Evolutionary conservation across 1,139 yeast genomes (phyloP).

Genomic region (Hyphopichia buzzinii): DNA sequence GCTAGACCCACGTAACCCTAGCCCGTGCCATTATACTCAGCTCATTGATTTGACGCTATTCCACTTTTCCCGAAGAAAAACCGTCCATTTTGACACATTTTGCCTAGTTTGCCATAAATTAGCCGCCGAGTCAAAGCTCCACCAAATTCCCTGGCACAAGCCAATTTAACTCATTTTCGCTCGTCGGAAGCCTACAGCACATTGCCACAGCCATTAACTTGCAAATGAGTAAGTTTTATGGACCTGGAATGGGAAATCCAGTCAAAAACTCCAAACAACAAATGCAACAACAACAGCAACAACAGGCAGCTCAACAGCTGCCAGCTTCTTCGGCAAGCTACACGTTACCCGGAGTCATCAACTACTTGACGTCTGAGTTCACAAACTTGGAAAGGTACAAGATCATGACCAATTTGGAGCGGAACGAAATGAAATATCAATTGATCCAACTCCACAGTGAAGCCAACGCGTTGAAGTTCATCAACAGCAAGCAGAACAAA

Average conservation of each 20-base stretch:
- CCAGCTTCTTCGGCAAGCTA: constrained; percentile 30
- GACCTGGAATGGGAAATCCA: neutral
- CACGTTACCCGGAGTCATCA: constrained; percentile 64
- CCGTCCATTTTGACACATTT: too few species aligned
- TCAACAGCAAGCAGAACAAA: constrained; percentile 34
- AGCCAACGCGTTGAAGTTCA: constrained; percentile 41
- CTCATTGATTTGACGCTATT: too few species aligned
- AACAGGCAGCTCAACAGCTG: constrained; percentile 9
- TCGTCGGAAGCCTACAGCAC: too few species aligned
- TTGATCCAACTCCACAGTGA: constrained; percentile 57
- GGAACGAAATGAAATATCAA: constrained; percentile 54
- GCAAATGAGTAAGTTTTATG: neutral
- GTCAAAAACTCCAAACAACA: constrained; percentile 5
- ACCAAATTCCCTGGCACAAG: too few species aligned
- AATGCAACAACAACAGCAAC: constrained; percentile 12
- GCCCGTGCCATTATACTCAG: too few species aligned
- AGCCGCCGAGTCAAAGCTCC: too few species aligned
- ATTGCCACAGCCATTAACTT: too few species aligned
- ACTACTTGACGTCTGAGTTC: constrained; percentile 58
- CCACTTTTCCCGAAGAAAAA: too few species aligned
- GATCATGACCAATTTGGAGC: constrained; percentile 55
- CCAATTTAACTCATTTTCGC: too few species aligned
- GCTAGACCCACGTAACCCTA: too few species aligned
- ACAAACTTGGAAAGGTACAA: constrained; percentile 57
- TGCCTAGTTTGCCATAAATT: too few species aligned